Base-by-base conservation (phyloP, 2,329 filamentous ascomycete genomes). In the Verticillium nubilum region DNA sequence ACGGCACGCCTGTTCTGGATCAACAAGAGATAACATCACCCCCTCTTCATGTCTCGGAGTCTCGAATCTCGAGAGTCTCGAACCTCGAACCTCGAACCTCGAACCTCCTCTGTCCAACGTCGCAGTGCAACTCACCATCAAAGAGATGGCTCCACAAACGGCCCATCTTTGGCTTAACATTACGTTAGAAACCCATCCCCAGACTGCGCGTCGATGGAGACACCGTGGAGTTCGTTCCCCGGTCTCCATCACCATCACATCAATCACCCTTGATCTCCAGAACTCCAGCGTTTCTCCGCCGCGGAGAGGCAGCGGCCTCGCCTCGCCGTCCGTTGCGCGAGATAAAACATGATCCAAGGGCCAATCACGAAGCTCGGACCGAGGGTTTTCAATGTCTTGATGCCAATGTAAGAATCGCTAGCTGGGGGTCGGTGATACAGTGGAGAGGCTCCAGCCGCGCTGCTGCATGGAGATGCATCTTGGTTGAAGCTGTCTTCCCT, bases 371-470 rank as follows among this genome's bases (percentile, higher is more conserved):
- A 47, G 42, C 35, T 42, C 17, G 35, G 15, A 17, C 6, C 35
- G n/a, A n/a, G n/a, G 42, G 6, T 23, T 25, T 47, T 47, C 19
- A 19, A 23, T n/a, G 42, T 25, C 29, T 31, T 23, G 19, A 23
- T 47, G 42, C 29, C 13, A 31, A 31, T 31, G 29, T 31, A 31
- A 47, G n/a, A 23, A 47, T 47, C 42, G 19, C 42, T 47, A 47
- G 42, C 42, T 47, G 42, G 42, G 19, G n/a, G 19, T 23, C n/a
- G 33, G 29, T 7, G 29, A 13, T 2, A 4, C 29, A 31, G 29
- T 31, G 13, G 29, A 10, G 29, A n/a, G 29, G 29, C 29, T 52
- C 59, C 59, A 62, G 26, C 57, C 57, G n/a, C 61, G 59, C n/a
- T 60, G 59, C n/a, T 60, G 57, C 2, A 26, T 23, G 4, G 61